Conservation (phyloP, 441 rosid species). For the Daphne laureola region DNA sequence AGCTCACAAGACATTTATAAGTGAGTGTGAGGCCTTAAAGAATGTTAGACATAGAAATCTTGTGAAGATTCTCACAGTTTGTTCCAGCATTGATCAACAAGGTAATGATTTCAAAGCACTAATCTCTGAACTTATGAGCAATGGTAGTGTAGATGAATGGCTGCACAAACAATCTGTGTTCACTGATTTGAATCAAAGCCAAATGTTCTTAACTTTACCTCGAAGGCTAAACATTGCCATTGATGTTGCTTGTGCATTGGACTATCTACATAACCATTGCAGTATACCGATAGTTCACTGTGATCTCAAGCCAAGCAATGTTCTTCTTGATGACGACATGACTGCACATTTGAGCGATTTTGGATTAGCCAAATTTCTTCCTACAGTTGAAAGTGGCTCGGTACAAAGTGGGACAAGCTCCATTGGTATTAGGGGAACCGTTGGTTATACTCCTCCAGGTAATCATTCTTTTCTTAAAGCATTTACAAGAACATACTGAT, state of each 20-base stretch:
- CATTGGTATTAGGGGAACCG: slow-evolving; percentile 16
- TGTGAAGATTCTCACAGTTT: slow-evolving; percentile 11
- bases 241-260: slow-evolving; percentile 14
- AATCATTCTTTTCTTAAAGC: neutral
- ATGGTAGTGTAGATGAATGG: slow-evolving; percentile 11
- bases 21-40: slow-evolving; percentile 12
- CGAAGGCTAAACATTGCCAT: slow-evolving; percentile 10
- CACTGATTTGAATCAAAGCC: slow-evolving; percentile 1
- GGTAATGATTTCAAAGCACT: slow-evolving; percentile 14
- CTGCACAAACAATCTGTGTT: neutral
- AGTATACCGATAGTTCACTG: slow-evolving; percentile 1
- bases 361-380: slow-evolving; percentile 11
- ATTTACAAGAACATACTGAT: neutral
- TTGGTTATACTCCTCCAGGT: slow-evolving; percentile 28
- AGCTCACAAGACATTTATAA: slow-evolving; percentile 6
- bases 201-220: neutral
- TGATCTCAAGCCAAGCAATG: slow-evolving; percentile 1
- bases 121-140: slow-evolving; percentile 11
- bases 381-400: neutral
- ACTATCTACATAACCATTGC: slow-evolving; percentile 14
- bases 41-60: slow-evolving; percentile 10
- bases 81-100: slow-evolving; percentile 12
- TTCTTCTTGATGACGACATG: slow-evolving; percentile 13
- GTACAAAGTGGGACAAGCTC: slow-evolving; percentile 7
- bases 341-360: slow-evolving; percentile 11